Conservation (phyloP, 2,329 filamentous ascomycete species). For the Phyllosticta ampelicida region DNA sequence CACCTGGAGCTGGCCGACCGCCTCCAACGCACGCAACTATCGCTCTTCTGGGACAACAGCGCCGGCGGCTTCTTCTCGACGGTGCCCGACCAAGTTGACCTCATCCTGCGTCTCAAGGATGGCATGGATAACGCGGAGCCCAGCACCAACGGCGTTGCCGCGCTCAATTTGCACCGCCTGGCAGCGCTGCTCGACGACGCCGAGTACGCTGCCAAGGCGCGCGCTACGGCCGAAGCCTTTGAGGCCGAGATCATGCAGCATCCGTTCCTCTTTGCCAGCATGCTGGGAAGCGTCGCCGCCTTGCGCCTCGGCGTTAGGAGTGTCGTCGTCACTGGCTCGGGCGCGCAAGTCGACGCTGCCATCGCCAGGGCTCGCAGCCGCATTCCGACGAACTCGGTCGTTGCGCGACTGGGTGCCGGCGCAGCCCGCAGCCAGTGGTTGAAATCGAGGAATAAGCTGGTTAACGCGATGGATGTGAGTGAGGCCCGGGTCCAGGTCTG, state of each 20-base stretch:
- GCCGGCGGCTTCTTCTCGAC: slow-evolving; percentile 63
- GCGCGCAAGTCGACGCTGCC: slow-evolving; percentile 30
- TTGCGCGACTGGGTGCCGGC: slow-evolving; percentile 16
- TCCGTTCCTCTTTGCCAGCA: slow-evolving; percentile 77
- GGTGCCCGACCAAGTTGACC: slow-evolving; percentile 49
- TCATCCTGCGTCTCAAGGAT: slow-evolving; percentile 81
- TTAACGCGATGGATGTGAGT: slow-evolving; percentile 32
- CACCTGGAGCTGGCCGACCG: slow-evolving; percentile 73
- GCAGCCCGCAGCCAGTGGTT: slow-evolving; percentile 36
- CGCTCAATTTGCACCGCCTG: slow-evolving; percentile 76
- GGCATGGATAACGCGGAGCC: slow-evolving; percentile 91
- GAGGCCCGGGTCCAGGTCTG: slow-evolving; percentile 28
- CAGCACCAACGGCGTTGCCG: slow-evolving; percentile 79
- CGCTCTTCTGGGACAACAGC: slow-evolving; percentile 62
- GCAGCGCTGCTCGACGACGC: slow-evolving; percentile 57
- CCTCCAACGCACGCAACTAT: slow-evolving; percentile 67
- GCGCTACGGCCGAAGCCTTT: slow-evolving; percentile 71
- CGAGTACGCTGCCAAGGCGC: slow-evolving; percentile 53
- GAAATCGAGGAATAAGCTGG: slow-evolving; percentile 37
- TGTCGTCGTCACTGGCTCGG: slow-evolving; percentile 43
- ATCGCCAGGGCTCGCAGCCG: slow-evolving; percentile 31
- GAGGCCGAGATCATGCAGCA: slow-evolving; percentile 88
- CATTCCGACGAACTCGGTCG: slow-evolving; percentile 20
- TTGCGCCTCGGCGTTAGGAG: slow-evolving; percentile 58
- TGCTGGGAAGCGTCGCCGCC: slow-evolving; percentile 66